A percentile compares a stretch with the other conserved stretches of the same genome.
phyloP scores from a whole-genome alignment of 495 filamentous ascomycete genomes.

The Penicillium herquei region DNA sequence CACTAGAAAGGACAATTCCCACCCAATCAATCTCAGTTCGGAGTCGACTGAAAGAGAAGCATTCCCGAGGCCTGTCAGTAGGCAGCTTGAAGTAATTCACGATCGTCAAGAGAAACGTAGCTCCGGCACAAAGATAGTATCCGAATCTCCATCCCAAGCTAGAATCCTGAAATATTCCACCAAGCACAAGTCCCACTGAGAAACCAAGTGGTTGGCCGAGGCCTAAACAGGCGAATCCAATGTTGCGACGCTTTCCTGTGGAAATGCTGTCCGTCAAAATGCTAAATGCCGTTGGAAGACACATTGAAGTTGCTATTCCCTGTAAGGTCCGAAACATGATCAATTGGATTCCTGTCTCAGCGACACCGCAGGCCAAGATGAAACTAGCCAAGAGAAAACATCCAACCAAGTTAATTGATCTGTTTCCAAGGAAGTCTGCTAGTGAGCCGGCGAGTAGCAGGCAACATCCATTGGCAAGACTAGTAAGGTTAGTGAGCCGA shows the following conservation, averaged over 20 bases:
- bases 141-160: conserved; percentile 51
- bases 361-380: conserved; percentile 46
- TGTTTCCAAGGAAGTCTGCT: conserved; percentile 50
- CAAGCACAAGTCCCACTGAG: conserved; percentile 41
- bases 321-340: conserved; percentile 52
- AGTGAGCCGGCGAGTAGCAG: conserved; percentile 51
- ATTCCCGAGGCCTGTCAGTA: conserved; percentile 14
- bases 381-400: conserved; percentile 42
- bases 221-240: conserved; percentile 52
- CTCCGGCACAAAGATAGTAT: conserved; percentile 46
- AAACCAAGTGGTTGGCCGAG: conserved; percentile 50
- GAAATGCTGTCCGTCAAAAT: conserved; percentile 46
- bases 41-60: conserved; percentile 12
- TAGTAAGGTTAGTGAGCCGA: neutral
- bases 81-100: conserved; percentile 36
- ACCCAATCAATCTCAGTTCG: conserved; percentile 47
- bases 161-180: conserved; percentile 44
- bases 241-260: conserved; percentile 44
- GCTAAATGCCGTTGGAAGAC: conserved; percentile 50
- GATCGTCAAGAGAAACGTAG: conserved; percentile 34
- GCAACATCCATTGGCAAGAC: conserved; percentile 45
- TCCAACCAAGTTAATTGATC: conserved; percentile 44
- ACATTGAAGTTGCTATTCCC: conserved; percentile 49
- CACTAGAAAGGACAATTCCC: conserved; percentile 40
- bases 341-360: conserved; percentile 43